phyloP scores from a whole-genome alignment of 371 early-diverging fungal species.

The Rozella allomycis region DNA sequence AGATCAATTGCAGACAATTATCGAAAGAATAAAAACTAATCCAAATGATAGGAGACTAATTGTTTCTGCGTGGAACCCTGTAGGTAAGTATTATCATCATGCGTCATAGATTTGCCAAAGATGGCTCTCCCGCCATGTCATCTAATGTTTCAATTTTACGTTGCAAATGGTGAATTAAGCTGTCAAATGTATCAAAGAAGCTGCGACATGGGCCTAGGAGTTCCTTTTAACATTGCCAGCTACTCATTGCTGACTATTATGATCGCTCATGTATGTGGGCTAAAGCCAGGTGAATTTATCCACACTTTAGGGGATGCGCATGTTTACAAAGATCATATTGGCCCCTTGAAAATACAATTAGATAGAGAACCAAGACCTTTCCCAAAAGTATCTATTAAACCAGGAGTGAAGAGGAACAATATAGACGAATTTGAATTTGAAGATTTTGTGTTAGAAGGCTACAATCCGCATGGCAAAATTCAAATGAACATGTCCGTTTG shows the following conservation, averaged over 20 bases:
- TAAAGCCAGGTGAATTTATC: constrained; percentile 74
- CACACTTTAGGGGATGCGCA: constrained; percentile 96
- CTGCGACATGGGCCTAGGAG: constrained; percentile 95
- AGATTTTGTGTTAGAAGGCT: constrained; percentile 67
- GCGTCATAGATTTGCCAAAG: constrained; percentile 6
- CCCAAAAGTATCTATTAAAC: constrained; percentile 50
- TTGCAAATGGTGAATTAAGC: constrained; percentile 33
- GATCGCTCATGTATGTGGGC: constrained; percentile 74
- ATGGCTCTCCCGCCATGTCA: constrained; percentile 45
- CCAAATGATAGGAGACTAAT: constrained; percentile 87
- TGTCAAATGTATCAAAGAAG: constrained; percentile 96
- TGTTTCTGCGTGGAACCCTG: constrained; percentile 97
- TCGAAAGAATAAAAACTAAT: constrained; percentile 45
- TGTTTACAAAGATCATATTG: constrained; percentile 83
- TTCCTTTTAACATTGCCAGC: constrained; percentile 98
- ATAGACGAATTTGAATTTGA: constrained; percentile 71
- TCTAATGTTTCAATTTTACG: constrained; percentile 64
- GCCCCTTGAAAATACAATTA: constrained; percentile 64
- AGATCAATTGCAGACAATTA: constrained; percentile 84
- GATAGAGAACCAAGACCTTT: constrained; percentile 62
- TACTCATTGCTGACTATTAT: constrained; percentile 87
- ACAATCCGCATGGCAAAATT: constrained; percentile 71
- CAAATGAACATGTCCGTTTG: constrained; percentile 91
- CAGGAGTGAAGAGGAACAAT: constrained; percentile 17
- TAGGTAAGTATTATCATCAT: constrained; percentile 27